Percentiles rank a stretch among this genome's conserved stretches.
Evolutionary conservation across 1,284 basidiomycete genomes (phyloP).

Genomic region (Heliocybe sulcata): DNA sequence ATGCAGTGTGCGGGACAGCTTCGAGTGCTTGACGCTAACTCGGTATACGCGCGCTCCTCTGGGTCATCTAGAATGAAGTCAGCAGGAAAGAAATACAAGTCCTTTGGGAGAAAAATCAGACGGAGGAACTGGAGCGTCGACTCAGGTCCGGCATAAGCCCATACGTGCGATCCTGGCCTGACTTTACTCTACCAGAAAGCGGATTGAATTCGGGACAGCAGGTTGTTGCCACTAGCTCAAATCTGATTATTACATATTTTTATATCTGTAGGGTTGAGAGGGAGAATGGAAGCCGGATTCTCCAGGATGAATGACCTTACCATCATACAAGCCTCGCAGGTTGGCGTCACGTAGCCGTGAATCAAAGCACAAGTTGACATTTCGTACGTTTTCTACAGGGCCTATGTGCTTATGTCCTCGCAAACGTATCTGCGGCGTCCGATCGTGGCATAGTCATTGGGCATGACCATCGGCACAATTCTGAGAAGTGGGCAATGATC

Average conservation of each 20-base stretch:
- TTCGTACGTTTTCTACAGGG: slow-evolving; percentile 38
- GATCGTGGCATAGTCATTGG: slow-evolving; percentile 71
- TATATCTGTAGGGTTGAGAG: slow-evolving; percentile 56
- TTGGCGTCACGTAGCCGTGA: slow-evolving; percentile 14
- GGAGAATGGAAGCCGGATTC: slow-evolving; percentile 81
- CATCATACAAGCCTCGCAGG: slow-evolving; percentile 79
- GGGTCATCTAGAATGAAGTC: slow-evolving; percentile 35
- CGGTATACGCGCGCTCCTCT: too few species aligned
- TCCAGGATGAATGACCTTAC: slow-evolving; percentile 82
- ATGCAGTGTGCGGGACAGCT: not conserved
- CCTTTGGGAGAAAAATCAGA: slow-evolving; percentile 37
- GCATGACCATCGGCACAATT: slow-evolving; percentile 77
- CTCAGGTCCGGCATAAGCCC: slow-evolving; percentile 37
- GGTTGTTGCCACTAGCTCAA: slow-evolving; percentile 34
- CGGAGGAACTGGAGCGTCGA: slow-evolving; percentile 45
- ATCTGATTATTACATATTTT: not conserved
- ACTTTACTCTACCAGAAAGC: slow-evolving; percentile 30
- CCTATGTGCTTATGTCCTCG: slow-evolving; percentile 62
- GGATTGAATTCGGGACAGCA: slow-evolving; percentile 84
- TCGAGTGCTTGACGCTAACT: not conserved
- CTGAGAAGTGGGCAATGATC: slow-evolving; percentile 67
- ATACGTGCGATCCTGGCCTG: slow-evolving; percentile 4
- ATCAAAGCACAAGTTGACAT: not conserved
- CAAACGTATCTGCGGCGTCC: slow-evolving; percentile 42
- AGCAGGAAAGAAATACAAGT: slow-evolving; percentile 48